Conservation (phyloP, 2,329 filamentous ascomycete species). For the Fusarium lyarnte region DNA sequence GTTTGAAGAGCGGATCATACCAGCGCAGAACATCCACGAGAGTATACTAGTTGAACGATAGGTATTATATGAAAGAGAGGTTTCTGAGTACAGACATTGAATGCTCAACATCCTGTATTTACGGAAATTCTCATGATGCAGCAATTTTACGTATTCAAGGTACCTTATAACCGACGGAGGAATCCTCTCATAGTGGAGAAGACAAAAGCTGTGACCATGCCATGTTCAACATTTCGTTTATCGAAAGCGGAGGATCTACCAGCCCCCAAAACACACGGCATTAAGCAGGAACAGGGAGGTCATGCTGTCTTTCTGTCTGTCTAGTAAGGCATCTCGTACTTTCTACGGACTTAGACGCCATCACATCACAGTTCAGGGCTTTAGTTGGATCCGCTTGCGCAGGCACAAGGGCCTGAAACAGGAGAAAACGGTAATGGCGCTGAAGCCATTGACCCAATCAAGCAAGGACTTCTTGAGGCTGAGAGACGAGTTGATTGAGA, state of each 20-base stretch:
- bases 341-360: not conserved
- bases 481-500: constrained; percentile 6
- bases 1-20: not conserved
- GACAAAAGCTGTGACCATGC: constrained; percentile 29
- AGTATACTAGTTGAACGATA: not conserved
- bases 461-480: constrained; percentile 8
- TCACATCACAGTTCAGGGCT: constrained; percentile 4
- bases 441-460: constrained; percentile 28
- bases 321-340: not conserved
- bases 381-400: constrained; percentile 28
- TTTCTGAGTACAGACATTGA: not conserved
- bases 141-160: not conserved
- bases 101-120: not conserved
- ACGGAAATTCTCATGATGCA: not conserved
- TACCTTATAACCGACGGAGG: not conserved
- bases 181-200: not conserved
- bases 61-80: too few relatives aligned
- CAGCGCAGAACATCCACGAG: not conserved
- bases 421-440: constrained; percentile 27
- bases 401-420: constrained; percentile 42
- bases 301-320: not conserved
- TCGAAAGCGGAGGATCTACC: constrained; percentile 39
- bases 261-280: constrained; percentile 17
- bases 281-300: constrained; percentile 19
- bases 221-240: constrained; percentile 33